These are phyloP conservation scores for Ceratocystiopsis minuta DNA, from an alignment of 2,329 filamentous ascomycete genomes.

Conservation along the genomic window DNA sequence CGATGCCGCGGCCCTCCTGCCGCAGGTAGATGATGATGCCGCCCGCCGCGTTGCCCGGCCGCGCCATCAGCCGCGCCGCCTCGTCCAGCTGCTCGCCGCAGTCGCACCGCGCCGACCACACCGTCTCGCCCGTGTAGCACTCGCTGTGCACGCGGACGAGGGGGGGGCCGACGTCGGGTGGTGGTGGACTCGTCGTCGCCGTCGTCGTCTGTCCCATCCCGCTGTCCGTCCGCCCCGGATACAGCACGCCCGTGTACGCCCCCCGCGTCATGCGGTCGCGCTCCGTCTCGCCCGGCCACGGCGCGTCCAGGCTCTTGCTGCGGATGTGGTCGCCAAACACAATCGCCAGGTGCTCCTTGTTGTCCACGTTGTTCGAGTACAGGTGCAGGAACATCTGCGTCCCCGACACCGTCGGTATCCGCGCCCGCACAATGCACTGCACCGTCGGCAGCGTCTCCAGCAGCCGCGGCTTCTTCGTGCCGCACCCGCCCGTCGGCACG, in stretches of 20 bases:
- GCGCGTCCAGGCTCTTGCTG: slow-evolving; percentile 51
- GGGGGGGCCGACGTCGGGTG: slow-evolving; percentile 28
- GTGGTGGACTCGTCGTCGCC: not conserved
- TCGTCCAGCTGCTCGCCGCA: slow-evolving; percentile 97
- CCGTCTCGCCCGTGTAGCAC: slow-evolving; percentile 96
- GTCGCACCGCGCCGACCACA: slow-evolving; percentile 94
- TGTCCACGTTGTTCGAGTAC: slow-evolving; percentile 82
- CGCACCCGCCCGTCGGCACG: slow-evolving; percentile 38
- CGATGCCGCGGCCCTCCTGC: slow-evolving; percentile 91
- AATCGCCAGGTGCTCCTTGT: slow-evolving; percentile 92
- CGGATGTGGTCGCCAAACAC: slow-evolving; percentile 84
- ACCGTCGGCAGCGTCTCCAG: slow-evolving; percentile 64
- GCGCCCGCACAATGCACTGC: slow-evolving; percentile 83
- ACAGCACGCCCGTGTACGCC: slow-evolving; percentile 76
- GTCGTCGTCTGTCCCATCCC: slow-evolving; percentile 24
- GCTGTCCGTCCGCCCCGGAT: slow-evolving; percentile 66
- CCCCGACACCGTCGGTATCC: slow-evolving; percentile 80
- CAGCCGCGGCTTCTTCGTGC: slow-evolving; percentile 49
- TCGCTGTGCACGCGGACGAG: slow-evolving; percentile 93
- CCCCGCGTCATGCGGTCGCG: slow-evolving; percentile 86
- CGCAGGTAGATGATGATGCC: slow-evolving; percentile 92
- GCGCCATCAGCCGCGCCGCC: slow-evolving; percentile 79
- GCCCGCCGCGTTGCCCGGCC: slow-evolving; percentile 40
- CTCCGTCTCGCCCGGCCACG: slow-evolving; percentile 61
- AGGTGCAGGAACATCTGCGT: slow-evolving; percentile 95